Evolutionary conservation across 148 eudicot genomes (phyloP).

Genomic region (Cornus controversa): DNA sequence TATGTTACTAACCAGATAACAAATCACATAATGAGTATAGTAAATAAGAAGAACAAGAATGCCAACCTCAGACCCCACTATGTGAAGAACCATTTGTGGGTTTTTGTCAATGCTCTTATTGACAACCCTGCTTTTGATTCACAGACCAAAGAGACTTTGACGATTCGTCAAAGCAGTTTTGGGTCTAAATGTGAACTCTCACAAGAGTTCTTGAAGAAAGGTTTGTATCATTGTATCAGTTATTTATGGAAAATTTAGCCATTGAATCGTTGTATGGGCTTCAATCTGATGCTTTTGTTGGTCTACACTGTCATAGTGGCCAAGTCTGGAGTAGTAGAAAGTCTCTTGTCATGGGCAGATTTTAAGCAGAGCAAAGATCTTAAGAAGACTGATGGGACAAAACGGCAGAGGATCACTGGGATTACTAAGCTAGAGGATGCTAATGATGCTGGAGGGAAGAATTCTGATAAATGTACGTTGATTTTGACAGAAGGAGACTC

Average conservation of each 20-base stretch:
- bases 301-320: constrained; percentile 29
- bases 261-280: neutral
- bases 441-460: constrained; percentile 53
- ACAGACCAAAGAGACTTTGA: constrained; percentile 90
- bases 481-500: constrained; percentile 99
- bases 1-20: constrained; percentile 73
- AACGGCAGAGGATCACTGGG: constrained; percentile 40
- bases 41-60: constrained; percentile 75
- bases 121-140: constrained; percentile 92
- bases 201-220: constrained; percentile 58
- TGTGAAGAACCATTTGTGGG: constrained; percentile 86
- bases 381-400: constrained; percentile 76
- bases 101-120: constrained; percentile 90
- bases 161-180: constrained; percentile 77
- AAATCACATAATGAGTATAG: constrained; percentile 42
- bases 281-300: neutral
- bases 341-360: constrained; percentile 68
- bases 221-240: constrained; percentile 29
- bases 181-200: constrained; percentile 72
- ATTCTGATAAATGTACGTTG: constrained; percentile 74
- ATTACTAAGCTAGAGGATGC: constrained; percentile 74
- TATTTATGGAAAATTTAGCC: neutral
- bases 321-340: constrained; percentile 68
- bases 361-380: constrained; percentile 60
- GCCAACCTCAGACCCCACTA: constrained; percentile 64